These are phyloP conservation scores for Blastobotrys elegans DNA, from an alignment of 1,139 yeast species.

Conservation along the genomic window DNA sequence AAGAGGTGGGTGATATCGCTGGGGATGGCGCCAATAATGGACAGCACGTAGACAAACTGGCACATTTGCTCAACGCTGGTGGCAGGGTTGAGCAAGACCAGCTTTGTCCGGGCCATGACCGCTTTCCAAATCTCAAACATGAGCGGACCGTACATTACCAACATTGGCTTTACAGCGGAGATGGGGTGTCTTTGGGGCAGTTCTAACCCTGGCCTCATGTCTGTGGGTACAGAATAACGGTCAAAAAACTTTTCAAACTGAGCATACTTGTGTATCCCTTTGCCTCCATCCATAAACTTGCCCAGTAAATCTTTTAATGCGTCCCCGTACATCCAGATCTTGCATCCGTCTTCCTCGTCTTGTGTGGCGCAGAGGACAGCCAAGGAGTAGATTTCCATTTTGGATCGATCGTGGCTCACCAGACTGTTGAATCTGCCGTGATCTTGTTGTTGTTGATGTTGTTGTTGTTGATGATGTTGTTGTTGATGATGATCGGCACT, in stretches of 20 bases:
- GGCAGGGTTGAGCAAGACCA: slow-evolving; percentile 43
- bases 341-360: slow-evolving; percentile 5
- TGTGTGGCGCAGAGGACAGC: slow-evolving; percentile 27
- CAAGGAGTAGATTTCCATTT: slow-evolving; percentile 30
- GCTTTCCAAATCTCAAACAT: slow-evolving; percentile 68
- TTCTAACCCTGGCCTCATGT: slow-evolving; percentile 6
- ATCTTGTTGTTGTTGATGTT: background rate
- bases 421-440: background rate
- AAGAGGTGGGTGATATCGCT: slow-evolving; percentile 30
- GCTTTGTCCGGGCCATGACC: slow-evolving; percentile 55
- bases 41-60: slow-evolving; percentile 45
- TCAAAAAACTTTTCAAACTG: slow-evolving; percentile 14
- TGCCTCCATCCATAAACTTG: slow-evolving; percentile 33
- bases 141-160: slow-evolving; percentile 63
- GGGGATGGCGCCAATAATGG: slow-evolving; percentile 47
- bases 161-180: slow-evolving; percentile 42
- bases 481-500: background rate
- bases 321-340: slow-evolving; percentile 55
- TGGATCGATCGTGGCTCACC: slow-evolving; percentile 3
- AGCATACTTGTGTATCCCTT: slow-evolving; percentile 6
- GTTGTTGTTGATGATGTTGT: background rate
- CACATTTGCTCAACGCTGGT: slow-evolving; percentile 39
- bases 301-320: slow-evolving; percentile 43
- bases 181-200: slow-evolving; percentile 42
- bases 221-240: slow-evolving; percentile 3